Percentiles rank a stretch among this genome's conserved stretches.
Conservation (phyloP, 192 early-diverging fungal genomes). For the Backusella morwellensis region DNA sequence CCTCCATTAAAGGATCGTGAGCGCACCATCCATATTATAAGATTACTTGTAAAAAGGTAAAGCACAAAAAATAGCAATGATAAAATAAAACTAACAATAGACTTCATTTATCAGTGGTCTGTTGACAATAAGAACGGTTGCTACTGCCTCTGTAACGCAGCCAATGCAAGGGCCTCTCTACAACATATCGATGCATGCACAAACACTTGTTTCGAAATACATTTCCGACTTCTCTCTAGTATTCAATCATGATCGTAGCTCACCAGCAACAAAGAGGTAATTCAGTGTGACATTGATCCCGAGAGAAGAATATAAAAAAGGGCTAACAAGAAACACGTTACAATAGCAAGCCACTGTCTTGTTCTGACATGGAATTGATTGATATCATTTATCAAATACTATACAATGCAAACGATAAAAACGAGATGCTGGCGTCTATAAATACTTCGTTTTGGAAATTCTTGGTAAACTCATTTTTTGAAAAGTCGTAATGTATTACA, state of each 20-base stretch:
- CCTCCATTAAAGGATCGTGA: constrained; percentile 1
- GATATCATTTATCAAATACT: constrained; percentile 25
- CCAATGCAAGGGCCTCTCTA: constrained; percentile 26
- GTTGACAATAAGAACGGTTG: constrained; percentile 11
- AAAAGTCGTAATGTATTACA: constrained; percentile 19
- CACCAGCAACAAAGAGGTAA: constrained; percentile 9
- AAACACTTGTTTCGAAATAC: constrained; percentile 21
- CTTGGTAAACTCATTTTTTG: constrained; percentile 35
- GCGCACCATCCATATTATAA: constrained; percentile 11
- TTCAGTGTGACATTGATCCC: neutral
- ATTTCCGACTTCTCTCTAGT: constrained; percentile 16
- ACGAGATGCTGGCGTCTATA: constrained; percentile 17
- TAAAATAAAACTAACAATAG: neutral
- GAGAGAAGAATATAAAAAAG: neutral
- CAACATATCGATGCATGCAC: constrained; percentile 14
- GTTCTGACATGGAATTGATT: constrained; percentile 22
- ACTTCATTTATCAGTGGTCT: constrained; percentile 14
- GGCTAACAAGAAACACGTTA: neutral
- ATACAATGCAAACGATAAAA: constrained; percentile 9
- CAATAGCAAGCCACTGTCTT: constrained; percentile 13
- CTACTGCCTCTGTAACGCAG: constrained; percentile 1
- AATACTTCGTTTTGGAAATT: constrained; percentile 31
- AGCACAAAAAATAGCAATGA: neutral
- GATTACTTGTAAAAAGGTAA: constrained; percentile 31
- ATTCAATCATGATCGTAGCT: constrained; percentile 10